Base-by-base conservation (phyloP, 2,329 filamentous ascomycete species). In the Phialophora chinensis region DNA sequence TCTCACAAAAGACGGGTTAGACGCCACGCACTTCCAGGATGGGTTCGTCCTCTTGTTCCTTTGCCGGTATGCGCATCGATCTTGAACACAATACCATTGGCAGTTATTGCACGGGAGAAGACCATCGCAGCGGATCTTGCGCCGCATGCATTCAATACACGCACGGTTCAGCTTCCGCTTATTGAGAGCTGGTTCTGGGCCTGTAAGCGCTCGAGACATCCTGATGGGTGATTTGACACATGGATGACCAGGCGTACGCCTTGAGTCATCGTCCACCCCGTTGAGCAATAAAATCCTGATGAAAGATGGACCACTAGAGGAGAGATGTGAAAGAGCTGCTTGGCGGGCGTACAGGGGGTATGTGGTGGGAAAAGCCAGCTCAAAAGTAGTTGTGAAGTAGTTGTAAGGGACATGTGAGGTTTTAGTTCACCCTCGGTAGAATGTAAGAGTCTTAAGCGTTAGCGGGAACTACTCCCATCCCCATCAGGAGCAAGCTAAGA, bases 71-170 rank as follows among this genome's bases (percentile, higher is more conserved):
- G 29, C 33, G 49, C 62, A 64, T 17, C 50, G 33, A 25, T 57
- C 44, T 38, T 58, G 27, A 25, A 64, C 27, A 35, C 29, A 42
- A 54, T 59, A 50, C 20, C 49, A 38, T 12, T 35, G 54, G 38
- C 62, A 64, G 20, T 64, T 58, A n/a, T 59, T 31, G 55, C 62
- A 64, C n/a, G 62, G 62, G 7, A 59, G 27, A 38, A 29, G 14
- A 20, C 62, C 62, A 33, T 59, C 54, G 38, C 62, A 64, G 2
- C 55, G 44, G 5, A 64, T 64, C 31, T 64, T 64, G n/a, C 62
- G 55, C 8, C 55, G 49, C 29, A 44, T 64, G 44, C 62, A 64
- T 53, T 64, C 62, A 8, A 50, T 29, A 31, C 62, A 64, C n/a
- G 60, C 33, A n/a, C 60, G 50, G 52, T 62, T 62, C 47, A 54